Evolutionary conservation across 108 stramenopile species (phyloP).

Genomic region (Craspedostauros australis): DNA sequence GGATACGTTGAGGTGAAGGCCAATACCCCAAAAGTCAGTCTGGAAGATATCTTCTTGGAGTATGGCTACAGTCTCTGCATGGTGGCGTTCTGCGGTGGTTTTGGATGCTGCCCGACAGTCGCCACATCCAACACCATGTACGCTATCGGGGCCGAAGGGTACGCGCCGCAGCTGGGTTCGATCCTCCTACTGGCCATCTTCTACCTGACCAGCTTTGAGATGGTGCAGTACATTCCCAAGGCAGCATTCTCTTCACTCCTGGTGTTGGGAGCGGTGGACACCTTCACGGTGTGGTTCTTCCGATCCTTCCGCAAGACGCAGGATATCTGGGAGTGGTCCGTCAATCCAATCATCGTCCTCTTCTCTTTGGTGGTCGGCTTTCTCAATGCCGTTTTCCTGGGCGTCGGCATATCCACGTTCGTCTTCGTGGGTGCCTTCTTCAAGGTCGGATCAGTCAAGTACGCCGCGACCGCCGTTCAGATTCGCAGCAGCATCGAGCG

Average conservation of each 20-base stretch:
- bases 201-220: conserved; percentile 48
- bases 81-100: conserved; percentile 36
- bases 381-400: conserved; percentile 54
- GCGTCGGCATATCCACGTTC: conserved; percentile 60
- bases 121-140: conserved; percentile 46
- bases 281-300: conserved; percentile 47
- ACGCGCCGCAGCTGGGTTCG: conserved; percentile 42
- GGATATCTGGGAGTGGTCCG: conserved; percentile 47
- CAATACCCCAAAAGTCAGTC: conserved; percentile 3
- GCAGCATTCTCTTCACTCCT: conserved; percentile 62
- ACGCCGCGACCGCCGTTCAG: conserved; percentile 47
- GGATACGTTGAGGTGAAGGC: conserved; percentile 27
- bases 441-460: conserved; percentile 65
- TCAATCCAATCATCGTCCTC: conserved; percentile 62
- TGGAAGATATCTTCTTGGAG: conserved; percentile 25
- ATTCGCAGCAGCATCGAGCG: conserved; percentile 69
- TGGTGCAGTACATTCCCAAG: conserved; percentile 62
- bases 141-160: conserved; percentile 41
- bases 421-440: conserved; percentile 73
- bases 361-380: conserved; percentile 48
- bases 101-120: conserved; percentile 38
- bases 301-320: conserved; percentile 37
- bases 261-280: conserved; percentile 53
- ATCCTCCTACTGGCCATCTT: conserved; percentile 41
- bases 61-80: conserved; percentile 27